Evolutionary conservation across 176 grass and related monocot species (phyloP), one percentile per base, ranked within the genome.

Genomic region (Musa schizocarpa): DNA sequence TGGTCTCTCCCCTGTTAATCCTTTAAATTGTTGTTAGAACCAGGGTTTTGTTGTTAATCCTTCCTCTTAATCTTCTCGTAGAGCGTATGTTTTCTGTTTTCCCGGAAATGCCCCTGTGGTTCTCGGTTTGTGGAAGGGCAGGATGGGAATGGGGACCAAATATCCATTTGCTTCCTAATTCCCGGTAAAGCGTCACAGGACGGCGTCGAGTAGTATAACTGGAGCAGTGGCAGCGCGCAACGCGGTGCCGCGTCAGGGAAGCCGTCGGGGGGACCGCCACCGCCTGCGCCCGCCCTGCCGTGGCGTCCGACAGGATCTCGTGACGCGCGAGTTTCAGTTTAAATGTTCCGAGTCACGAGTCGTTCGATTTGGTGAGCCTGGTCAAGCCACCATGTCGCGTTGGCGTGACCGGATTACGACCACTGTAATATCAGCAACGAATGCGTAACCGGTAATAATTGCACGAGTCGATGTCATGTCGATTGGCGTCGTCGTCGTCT

Each of bases 81-180:
- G 55, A 57, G 55, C 2, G 2, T 57, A 5, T 16, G 21, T 50
- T 26, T 26, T 20, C 23, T 79, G 77, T 56, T 19, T 84, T 19
- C 12, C 1, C 63, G 9, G 12, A 26, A 65, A 65, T 12, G 63
- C 22, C 23, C 63, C 12, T 43, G 34, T 43, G 34, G 34, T 43
- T 43, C 34, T 43, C 3, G 3, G 34, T 43, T 43, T 43, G 34
- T 8, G 9, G 2, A 65, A 53, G 52, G 77, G 52, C 9, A 78
- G 2, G 20, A 69, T 16, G 50, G 65, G 52, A 29, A 56, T 1
- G 21, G 2, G 26, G 55, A 11, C 13, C 10, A 14, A 78, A 34
- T 21, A 12, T 16, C 16, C 27, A 67, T 77, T 77, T 63, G 61
- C 50, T 65, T 67, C 76, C 76, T 66, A 54, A 67, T 68, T 68